Evolutionary conservation across 2,329 filamentous ascomycete genomes (phyloP).

Genomic region (Parastagonospora avenae): DNA sequence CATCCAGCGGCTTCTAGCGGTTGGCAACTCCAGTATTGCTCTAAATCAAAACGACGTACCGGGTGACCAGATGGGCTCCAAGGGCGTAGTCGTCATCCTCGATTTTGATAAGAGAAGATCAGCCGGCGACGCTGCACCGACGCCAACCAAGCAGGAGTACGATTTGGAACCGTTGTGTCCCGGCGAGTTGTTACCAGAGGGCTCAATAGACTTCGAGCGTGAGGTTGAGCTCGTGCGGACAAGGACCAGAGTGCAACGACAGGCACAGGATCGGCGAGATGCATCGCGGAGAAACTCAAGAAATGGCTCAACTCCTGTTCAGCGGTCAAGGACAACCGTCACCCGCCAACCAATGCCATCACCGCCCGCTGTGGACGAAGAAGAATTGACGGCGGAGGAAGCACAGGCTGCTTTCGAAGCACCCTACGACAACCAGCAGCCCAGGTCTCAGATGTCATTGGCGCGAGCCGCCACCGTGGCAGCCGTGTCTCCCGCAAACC

Average conservation of each 20-base stretch:
- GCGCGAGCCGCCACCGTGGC: slow-evolving; percentile 52
- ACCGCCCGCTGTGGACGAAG: slow-evolving; percentile 31
- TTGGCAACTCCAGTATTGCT: slow-evolving; percentile 41
- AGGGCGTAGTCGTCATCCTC: slow-evolving; percentile 45
- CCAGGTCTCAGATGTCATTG: slow-evolving; percentile 46
- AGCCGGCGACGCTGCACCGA: slow-evolving; percentile 22
- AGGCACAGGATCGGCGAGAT: slow-evolving; percentile 35
- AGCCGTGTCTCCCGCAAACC: slow-evolving; percentile 73
- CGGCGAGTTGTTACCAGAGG: slow-evolving; percentile 46
- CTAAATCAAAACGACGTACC: slow-evolving; percentile 32
- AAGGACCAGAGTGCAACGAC: slow-evolving; percentile 44
- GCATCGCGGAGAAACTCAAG: slow-evolving; percentile 35
- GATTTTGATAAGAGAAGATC: slow-evolving; percentile 45
- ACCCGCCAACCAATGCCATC: slow-evolving; percentile 24
- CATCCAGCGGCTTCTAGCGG: slow-evolving; percentile 45
- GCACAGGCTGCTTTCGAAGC: slow-evolving; percentile 46
- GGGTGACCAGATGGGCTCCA: slow-evolving; percentile 36
- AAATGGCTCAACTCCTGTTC: slow-evolving; percentile 26
- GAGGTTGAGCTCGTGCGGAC: slow-evolving; percentile 49
- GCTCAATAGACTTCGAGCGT: slow-evolving; percentile 47
- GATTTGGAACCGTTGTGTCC: slow-evolving; percentile 46
- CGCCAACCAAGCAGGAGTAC: slow-evolving; percentile 38
- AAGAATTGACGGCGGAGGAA: slow-evolving; percentile 41
- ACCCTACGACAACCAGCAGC: slow-evolving; percentile 48
- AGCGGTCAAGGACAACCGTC: slow-evolving; percentile 37